Conservation (phyloP, 306 rosid species). For the Medicago arabica region DNA sequence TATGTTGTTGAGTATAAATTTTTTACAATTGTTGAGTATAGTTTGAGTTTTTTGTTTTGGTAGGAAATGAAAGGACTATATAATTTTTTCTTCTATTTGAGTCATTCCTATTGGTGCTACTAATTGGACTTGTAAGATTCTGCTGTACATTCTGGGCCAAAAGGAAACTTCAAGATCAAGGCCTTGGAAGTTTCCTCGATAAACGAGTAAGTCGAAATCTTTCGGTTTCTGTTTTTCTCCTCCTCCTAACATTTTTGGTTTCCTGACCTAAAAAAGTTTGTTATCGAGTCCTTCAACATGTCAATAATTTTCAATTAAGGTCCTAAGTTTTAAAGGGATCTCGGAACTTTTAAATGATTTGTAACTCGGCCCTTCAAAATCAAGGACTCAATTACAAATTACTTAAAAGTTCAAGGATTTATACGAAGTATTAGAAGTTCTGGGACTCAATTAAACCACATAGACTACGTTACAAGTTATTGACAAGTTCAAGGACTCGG, state of each 20-base stretch:
- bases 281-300: not conserved
- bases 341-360: not conserved
- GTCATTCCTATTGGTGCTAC: slow-evolving; percentile 50
- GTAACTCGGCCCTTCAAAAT: not conserved
- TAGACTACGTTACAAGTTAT: no score
- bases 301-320: not conserved
- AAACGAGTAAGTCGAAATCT: slow-evolving; percentile 58
- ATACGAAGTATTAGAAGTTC: not conserved
- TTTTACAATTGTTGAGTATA: not conserved
- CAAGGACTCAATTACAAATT: not conserved
- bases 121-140: slow-evolving; percentile 65
- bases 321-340: not conserved
- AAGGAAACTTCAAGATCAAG: slow-evolving; percentile 68
- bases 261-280: not conserved
- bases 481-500: not conserved
- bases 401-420: not conserved
- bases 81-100: slow-evolving; percentile 67
- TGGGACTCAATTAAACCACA: no score
- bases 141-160: slow-evolving; percentile 77
- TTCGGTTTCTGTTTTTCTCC: not conserved
- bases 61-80: slow-evolving; percentile 69
- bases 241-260: not conserved
- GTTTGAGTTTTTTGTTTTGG: slow-evolving; percentile 9
- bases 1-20: not conserved
- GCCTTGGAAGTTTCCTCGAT: slow-evolving; percentile 69